Evolutionary conservation across 1,139 yeast genomes (phyloP).

Genomic region (Yamadazyma siamensis): DNA sequence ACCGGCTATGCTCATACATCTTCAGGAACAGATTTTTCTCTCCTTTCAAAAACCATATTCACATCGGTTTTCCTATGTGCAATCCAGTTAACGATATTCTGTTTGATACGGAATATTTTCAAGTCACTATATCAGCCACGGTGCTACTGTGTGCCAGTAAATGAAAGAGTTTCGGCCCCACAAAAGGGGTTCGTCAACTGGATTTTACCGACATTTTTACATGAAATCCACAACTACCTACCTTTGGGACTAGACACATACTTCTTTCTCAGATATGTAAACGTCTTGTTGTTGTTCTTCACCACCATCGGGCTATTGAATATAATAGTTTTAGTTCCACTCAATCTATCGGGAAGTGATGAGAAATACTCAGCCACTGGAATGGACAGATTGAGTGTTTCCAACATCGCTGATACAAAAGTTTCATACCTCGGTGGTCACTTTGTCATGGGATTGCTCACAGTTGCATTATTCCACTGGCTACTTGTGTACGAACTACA

Average conservation of each 20-base stretch:
- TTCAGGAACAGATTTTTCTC: slow-evolving; percentile 35
- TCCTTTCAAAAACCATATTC: slow-evolving; percentile 46
- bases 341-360: slow-evolving; percentile 48
- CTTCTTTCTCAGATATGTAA: slow-evolving; percentile 54
- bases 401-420: slow-evolving; percentile 52
- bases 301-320: slow-evolving; percentile 47
- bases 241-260: slow-evolving; percentile 63
- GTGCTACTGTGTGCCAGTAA: slow-evolving; percentile 38
- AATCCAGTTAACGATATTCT: slow-evolving; percentile 51
- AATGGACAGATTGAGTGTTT: slow-evolving; percentile 57
- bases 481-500: slow-evolving; percentile 50
- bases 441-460: slow-evolving; percentile 49
- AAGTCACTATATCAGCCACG: slow-evolving; percentile 57
- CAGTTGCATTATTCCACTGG: slow-evolving; percentile 52
- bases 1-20: slow-evolving; percentile 51
- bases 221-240: slow-evolving; percentile 41
- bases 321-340: slow-evolving; percentile 53
- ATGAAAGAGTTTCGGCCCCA: slow-evolving; percentile 34
- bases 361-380: slow-evolving; percentile 36
- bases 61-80: slow-evolving; percentile 51
- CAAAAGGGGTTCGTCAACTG: slow-evolving; percentile 46
- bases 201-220: slow-evolving; percentile 40
- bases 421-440: slow-evolving; percentile 49
- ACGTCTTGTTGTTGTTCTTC: slow-evolving; percentile 47
- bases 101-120: slow-evolving; percentile 45